Evolutionary conservation across 371 early-diverging fungal species (phyloP), one percentile per base, ranked within the genome.

Genomic region (Globomyces sp.): DNA sequence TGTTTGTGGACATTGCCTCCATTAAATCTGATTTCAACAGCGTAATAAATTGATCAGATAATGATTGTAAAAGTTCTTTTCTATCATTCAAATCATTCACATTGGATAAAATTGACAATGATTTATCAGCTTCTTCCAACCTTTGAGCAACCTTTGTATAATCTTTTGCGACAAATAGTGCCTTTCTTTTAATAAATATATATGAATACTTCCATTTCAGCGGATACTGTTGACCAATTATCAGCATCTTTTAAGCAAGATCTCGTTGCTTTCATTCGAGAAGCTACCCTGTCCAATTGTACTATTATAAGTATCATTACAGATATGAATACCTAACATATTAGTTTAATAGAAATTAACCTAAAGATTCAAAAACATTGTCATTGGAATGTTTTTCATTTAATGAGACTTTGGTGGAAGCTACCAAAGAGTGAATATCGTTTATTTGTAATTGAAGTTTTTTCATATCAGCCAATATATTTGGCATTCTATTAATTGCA

Each of bases 201-300:
- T 24, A 24, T 24, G 24, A 24, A 24, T 24, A 24, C 24, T 36
- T 83, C 83, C 39, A 89, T 86, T 68, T 91, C 90, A 0, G 81
- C 72, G 43, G 86, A 83, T 51, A 91, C 79, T 50, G 88, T 87
- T 40, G 77, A 84, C 91, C 91, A 91, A 71, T 85, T 89, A 63
- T 91, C 90, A 0, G 90, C 87, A 64, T 90, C 89, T 44, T 81
- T 77, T 4, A 90, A 11, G 5, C 44, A 37, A n/a, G 42, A 48
- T 50, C 39, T 49, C 3, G 39, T 52, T 52, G 13, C 11, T 6
- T 63, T 63, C 51, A 63, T 37, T 41, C 44, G 44, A 2, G 39
- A 40, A 11, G 41, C 6, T 37, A 50, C 61, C 41, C 41, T 24
- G 55, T 58, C 58, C 46, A 58, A 39, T 44, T 44, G 4, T 5